Base-by-base conservation (phyloP, 2,329 filamentous ascomycete genomes). In the Aspergillus texensis region DNA sequence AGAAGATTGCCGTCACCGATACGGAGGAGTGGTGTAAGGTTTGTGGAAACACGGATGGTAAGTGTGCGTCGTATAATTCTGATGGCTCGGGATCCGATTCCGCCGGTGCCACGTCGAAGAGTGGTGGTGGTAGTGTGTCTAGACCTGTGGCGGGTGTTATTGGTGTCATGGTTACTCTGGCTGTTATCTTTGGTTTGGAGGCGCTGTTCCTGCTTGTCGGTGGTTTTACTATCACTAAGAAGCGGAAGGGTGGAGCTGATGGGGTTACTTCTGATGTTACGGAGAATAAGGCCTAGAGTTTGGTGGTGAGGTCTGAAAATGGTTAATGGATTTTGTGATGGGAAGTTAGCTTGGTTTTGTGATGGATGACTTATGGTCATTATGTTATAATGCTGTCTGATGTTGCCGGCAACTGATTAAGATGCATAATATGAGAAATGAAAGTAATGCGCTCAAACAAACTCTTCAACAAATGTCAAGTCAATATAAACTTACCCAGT, bases 141-240 rank as follows among this genome's bases (percentile, higher is more conserved):
- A 86, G 83, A 54, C 84, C 86, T 10, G 87, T 93, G 21, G 91
- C 91, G 1, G 91, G 92, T 43, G 91, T 93, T 6, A 93, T 94
- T 72, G 88, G 88, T 30, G 88, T 88, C 0, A 83, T 89, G 80
- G 86, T 89, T 19, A 89, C 87, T 1, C 72, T 90, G 48, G 87
- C 52, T 26, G 52, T 41, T 39, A 55, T 55, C 21, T 26, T 55
- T 36, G 52, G 52, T 21, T 21, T 55, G 16, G n/a, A 55, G 52
- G 52, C 32, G 52, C 32, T 55, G 12, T 55, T 55, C 34, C 21
- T 55, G 21, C 52, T 55, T 39, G 32, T 19, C 1, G 52, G 52
- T 55, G 52, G 52, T 12, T 55, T 55, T 39, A 36, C 32, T 14
- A 55, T 55, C 36, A 55, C 21, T 10, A 55, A 54, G 52, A 54